Conservation (phyloP, 805 yeast species). For the Wickerhamiella qilinensis region DNA sequence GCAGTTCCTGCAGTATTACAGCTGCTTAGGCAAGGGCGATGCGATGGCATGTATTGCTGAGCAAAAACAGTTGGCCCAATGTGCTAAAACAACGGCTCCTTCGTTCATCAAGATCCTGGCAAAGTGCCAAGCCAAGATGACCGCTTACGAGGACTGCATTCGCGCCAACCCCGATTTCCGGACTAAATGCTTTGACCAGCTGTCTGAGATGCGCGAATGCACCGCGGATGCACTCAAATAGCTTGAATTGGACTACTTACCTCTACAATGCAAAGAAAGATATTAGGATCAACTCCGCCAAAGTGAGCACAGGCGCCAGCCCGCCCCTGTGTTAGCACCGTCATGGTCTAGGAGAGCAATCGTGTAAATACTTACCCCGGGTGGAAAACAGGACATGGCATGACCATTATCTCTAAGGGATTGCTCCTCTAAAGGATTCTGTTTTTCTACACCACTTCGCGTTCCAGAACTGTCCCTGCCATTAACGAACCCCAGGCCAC, state of each 20-base stretch:
- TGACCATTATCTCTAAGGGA: not conserved
- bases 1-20: conserved; percentile 55
- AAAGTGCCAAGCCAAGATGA: conserved; percentile 41
- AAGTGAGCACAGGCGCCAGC: not conserved
- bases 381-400: not conserved
- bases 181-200: conserved; percentile 36
- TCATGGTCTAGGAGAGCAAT: not conserved
- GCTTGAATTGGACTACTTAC: too few species aligned
- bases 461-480: not conserved
- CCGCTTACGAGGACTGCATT: conserved; percentile 52
- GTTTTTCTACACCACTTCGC: not conserved
- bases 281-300: too few species aligned
- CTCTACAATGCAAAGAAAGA: too few species aligned
- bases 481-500: not conserved
- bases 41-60: conserved; percentile 34
- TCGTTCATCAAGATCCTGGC: conserved; percentile 52
- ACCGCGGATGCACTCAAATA: conserved; percentile 23
- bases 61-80: conserved; percentile 41
- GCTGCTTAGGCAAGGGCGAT: conserved; percentile 46
- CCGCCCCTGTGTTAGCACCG: not conserved
- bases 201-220: conserved; percentile 48
- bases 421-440: not conserved
- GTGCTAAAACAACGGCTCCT: conserved; percentile 54
- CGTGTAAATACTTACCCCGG: not conserved
- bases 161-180: conserved; percentile 28